Evolutionary conservation across 2,329 filamentous ascomycete species (phyloP).

Genomic region (Westerdykella sp.): DNA sequence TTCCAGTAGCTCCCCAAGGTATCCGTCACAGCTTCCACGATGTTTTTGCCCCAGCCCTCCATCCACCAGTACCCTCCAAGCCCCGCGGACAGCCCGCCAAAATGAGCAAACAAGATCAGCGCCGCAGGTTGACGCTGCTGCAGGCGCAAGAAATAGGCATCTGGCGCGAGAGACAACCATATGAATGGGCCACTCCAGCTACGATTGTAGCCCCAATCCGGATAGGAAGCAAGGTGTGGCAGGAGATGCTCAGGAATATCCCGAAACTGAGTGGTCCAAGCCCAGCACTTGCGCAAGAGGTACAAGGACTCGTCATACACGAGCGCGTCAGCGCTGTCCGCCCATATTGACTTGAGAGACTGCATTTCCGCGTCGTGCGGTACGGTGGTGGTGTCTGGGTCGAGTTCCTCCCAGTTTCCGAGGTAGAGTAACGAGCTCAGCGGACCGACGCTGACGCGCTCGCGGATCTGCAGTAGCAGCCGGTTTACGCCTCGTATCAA

Average conservation of each 20-base stretch:
- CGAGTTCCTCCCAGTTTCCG: conserved; percentile 10
- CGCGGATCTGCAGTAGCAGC: conserved; percentile 6
- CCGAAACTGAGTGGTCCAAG: conserved; percentile 10
- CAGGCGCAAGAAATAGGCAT: conserved; percentile 4
- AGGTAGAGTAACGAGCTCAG: conserved; percentile 9
- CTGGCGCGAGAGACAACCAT: conserved; percentile 10
- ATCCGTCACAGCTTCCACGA: conserved; percentile 11
- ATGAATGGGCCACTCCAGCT: conserved; percentile 15
- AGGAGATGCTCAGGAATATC: not conserved
- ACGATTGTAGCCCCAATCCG: conserved; percentile 9
- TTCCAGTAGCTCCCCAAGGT: conserved; percentile 14
- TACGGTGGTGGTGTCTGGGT: conserved; percentile 3
- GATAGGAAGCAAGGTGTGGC: not conserved
- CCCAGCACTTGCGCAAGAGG: conserved; percentile 7
- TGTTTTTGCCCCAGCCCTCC: conserved; percentile 17
- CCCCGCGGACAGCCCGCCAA: conserved; percentile 4
- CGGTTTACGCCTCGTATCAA: conserved; percentile 10
- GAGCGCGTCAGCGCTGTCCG: conserved; percentile 1
- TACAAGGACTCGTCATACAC: conserved; percentile 9
- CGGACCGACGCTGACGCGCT: conserved; percentile 9
- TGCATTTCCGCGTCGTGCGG: conserved; percentile 8
- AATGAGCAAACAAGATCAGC: conserved; percentile 4
- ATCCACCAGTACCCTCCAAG: conserved; percentile 15
- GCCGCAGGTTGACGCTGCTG: not conserved
- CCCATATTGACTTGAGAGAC: conserved; percentile 9